These are phyloP conservation scores for Polytrichum formosum DNA, from an alignment of 225 moss, liverwort and hornwort species.

Conservation along the genomic window DNA sequence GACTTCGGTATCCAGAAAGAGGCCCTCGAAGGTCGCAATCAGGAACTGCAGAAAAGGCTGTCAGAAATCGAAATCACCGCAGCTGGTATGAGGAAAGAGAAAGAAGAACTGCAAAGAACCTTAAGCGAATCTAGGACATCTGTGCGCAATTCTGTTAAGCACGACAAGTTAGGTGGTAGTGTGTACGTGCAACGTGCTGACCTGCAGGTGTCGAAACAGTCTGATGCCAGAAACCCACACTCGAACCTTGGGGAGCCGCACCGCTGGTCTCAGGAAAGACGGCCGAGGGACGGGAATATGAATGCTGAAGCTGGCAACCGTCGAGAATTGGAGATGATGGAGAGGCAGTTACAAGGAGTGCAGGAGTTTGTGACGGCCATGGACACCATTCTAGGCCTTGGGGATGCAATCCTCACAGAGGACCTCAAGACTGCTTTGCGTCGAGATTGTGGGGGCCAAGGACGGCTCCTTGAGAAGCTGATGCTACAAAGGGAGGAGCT, in stretches of 20 bases:
- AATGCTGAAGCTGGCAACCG: not conserved
- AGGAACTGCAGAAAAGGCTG: slow-evolving; percentile 4
- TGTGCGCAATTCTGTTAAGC: no score
- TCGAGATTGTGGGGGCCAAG: slow-evolving; percentile 7
- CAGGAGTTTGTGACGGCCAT: slow-evolving; percentile 6
- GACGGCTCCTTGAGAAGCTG: slow-evolving; percentile 10
- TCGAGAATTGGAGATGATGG: slow-evolving; percentile 4
- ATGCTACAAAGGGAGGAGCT: slow-evolving; percentile 12
- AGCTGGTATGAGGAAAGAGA: slow-evolving; percentile 2
- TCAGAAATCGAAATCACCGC: slow-evolving; percentile 4
- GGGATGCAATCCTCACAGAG: slow-evolving; percentile 1
- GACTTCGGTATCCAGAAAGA: slow-evolving; percentile 9
- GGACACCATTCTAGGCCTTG: slow-evolving; percentile 10
- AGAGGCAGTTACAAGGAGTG: not conserved
- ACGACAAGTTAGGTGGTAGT: no score
- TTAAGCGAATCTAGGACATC: not conserved
- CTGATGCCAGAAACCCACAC: slow-evolving; percentile 2
- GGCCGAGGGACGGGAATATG: not conserved
- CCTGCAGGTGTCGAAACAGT: no score
- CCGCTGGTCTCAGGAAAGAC: not conserved
- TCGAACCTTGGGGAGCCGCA: not conserved
- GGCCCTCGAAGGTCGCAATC: not conserved
- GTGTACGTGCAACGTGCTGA: no score
- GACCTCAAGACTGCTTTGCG: slow-evolving; percentile 7
- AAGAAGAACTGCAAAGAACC: slow-evolving; percentile 10